These are phyloP conservation scores for Alternaria hordeiaustralica DNA, from an alignment of 2,329 filamentous ascomycete species.

Conservation along the genomic window DNA sequence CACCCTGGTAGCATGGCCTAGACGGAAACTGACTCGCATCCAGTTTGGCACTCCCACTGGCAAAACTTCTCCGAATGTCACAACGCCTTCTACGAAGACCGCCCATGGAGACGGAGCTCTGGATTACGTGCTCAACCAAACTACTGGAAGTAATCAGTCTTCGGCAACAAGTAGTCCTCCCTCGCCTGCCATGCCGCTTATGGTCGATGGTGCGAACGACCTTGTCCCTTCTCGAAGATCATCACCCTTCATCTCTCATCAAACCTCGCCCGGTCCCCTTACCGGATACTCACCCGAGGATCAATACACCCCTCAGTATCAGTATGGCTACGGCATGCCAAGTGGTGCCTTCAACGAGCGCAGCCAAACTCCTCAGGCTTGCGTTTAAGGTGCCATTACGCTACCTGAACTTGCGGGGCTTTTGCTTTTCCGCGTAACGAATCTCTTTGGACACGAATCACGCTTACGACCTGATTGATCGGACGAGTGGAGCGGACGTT, in stretches of 20 bases:
- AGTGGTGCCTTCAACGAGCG: slow-evolving; percentile 54
- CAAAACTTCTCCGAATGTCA: slow-evolving; percentile 48
- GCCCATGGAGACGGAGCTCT: slow-evolving; percentile 36
- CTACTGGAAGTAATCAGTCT: slow-evolving; percentile 40
- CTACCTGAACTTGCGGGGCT: slow-evolving; percentile 12
- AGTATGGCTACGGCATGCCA: slow-evolving; percentile 51
- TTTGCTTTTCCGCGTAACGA: slow-evolving; percentile 34
- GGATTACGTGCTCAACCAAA: slow-evolving; percentile 36
- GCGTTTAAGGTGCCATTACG: slow-evolving; percentile 32
- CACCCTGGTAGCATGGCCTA: slow-evolving; percentile 43
- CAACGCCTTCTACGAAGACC: slow-evolving; percentile 30
- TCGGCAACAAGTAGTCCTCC: slow-evolving; percentile 48
- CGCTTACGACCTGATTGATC: slow-evolving; percentile 42
- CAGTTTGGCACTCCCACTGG: slow-evolving; percentile 59
- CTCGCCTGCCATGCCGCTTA: slow-evolving; percentile 40
- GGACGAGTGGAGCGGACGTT: slow-evolving; percentile 47
- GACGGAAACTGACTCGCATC: slow-evolving; percentile 50
- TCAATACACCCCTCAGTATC: slow-evolving; percentile 50
- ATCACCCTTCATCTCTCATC: slow-evolving; percentile 48
- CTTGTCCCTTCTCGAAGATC: slow-evolving; percentile 31
- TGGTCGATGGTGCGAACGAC: slow-evolving; percentile 52
- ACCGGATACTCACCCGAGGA: slow-evolving; percentile 51
- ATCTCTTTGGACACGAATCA: slow-evolving; percentile 46
- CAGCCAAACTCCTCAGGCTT: slow-evolving; percentile 54
- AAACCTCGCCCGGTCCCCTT: slow-evolving; percentile 52